Conservation (phyloP, 257 asterid genomes). For the Jacaranda copaia region DNA sequence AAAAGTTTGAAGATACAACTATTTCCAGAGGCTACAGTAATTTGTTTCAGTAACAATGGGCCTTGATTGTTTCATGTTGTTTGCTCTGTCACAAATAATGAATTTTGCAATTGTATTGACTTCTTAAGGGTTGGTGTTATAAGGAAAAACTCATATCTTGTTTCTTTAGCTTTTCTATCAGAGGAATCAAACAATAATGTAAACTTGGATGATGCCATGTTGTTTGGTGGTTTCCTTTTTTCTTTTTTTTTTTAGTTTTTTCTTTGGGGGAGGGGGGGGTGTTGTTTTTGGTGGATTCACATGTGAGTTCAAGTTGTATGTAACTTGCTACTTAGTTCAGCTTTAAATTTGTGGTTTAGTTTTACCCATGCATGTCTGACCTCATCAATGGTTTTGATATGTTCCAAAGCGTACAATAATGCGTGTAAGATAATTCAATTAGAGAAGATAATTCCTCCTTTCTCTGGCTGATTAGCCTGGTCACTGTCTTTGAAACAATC, state of each 20-base stretch:
- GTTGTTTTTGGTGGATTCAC: too few relatives aligned
- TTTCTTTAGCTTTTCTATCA: neutral
- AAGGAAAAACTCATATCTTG: neutral
- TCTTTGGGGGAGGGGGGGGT: neutral
- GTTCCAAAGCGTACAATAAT: neutral
- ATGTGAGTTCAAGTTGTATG: neutral
- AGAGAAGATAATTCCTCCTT: constrained; percentile 13
- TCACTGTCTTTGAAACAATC: neutral
- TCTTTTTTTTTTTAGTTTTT: neutral
- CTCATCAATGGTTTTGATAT: constrained; percentile 5
- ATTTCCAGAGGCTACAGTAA: neutral
- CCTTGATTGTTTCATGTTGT: neutral
- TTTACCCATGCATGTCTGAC: constrained; percentile 14
- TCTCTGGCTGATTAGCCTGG: neutral
- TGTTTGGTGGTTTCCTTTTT: neutral
- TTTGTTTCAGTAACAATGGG: neutral
- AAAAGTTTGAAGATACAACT: constrained; percentile 10
- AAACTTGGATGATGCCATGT: neutral
- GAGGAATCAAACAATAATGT: neutral
- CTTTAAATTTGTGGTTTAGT: constrained; percentile 8
- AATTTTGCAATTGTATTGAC: neutral
- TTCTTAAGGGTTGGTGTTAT: neutral
- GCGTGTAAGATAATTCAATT: neutral
- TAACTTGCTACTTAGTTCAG: constrained; percentile 22
- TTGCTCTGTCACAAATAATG: neutral